A percentile compares a stretch with the other conserved stretches of the same genome.
These are phyloP conservation scores for Pyrenophora teres DNA, from an alignment of 2,329 filamentous ascomycete genomes.

Conservation along the genomic window DNA sequence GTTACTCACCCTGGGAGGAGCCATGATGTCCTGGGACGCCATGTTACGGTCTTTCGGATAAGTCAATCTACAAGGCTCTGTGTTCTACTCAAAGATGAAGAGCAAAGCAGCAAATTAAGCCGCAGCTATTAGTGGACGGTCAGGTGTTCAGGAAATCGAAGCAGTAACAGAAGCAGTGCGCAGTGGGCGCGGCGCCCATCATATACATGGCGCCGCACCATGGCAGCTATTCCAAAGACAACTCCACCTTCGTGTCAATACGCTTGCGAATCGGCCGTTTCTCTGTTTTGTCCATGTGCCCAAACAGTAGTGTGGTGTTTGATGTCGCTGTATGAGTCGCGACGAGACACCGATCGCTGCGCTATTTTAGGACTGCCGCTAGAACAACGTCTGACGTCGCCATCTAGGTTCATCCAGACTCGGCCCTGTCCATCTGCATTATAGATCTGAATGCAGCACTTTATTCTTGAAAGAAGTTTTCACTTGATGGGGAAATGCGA, in stretches of 20 bases:
- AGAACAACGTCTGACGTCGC: background rate
- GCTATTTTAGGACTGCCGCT: constrained; percentile 14
- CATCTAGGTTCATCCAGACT: background rate
- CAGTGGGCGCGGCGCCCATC: constrained; percentile 8
- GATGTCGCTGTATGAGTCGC: constrained; percentile 12
- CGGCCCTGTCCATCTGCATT: background rate
- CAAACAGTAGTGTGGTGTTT: constrained; percentile 16
- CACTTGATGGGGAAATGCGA: too few relatives aligned
- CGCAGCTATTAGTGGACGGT: constrained; percentile 1
- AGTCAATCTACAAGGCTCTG: background rate
- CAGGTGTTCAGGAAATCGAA: background rate
- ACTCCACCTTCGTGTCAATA: constrained; percentile 4
- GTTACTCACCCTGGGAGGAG: constrained; percentile 20
- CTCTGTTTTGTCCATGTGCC: constrained; percentile 12
- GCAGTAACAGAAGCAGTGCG: constrained; percentile 1
- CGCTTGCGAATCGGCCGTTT: constrained; percentile 4
- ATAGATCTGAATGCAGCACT: too few relatives aligned
- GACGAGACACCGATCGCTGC: constrained; percentile 15
- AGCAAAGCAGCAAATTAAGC: background rate
- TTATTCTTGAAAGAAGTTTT: too few relatives aligned
- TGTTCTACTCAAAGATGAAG: background rate
- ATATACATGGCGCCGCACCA: constrained; percentile 18
- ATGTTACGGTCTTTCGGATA: constrained; percentile 5
- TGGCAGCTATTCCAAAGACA: background rate
- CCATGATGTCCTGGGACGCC: constrained; percentile 17